Conservation (phyloP, 192 early-diverging fungal genomes). For the Cladochytrium replicatum region DNA sequence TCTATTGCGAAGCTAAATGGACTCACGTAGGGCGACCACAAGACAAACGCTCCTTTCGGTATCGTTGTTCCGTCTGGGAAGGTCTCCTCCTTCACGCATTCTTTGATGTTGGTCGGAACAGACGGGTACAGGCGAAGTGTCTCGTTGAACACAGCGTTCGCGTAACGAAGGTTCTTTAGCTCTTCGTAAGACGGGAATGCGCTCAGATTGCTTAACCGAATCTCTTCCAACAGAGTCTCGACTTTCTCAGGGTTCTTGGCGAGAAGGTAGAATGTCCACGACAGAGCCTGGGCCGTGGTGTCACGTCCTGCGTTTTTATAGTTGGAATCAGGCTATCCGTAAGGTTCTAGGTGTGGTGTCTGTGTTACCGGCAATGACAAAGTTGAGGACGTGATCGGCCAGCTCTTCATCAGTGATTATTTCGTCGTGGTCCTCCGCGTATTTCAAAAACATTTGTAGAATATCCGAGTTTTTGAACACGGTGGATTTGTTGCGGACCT, state of each 20-base stretch:
- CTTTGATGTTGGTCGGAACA: constrained; percentile 50
- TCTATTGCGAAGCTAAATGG: no score
- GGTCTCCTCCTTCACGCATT: constrained; percentile 41
- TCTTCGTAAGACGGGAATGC: constrained; percentile 4
- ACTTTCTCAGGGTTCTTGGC: constrained; percentile 23
- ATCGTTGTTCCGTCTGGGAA: constrained; percentile 50
- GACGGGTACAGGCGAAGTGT: constrained; percentile 54
- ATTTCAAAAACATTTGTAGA: constrained; percentile 20
- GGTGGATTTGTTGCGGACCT: not conserved
- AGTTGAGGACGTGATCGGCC: constrained; percentile 28
- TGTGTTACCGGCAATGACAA: constrained; percentile 27
- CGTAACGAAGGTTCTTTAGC: constrained; percentile 40
- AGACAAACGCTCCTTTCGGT: constrained; percentile 34
- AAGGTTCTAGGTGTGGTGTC: no score
- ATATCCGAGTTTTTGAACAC: constrained; percentile 13
- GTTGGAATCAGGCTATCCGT: no score
- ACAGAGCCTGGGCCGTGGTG: constrained; percentile 48
- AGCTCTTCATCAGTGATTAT: constrained; percentile 16
- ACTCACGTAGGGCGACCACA: constrained; percentile 35
- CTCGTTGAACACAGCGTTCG: constrained; percentile 46
- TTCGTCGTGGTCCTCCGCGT: constrained; percentile 13
- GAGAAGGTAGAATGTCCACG: constrained; percentile 42
- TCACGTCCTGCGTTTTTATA: constrained; percentile 36
- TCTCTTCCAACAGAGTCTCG: constrained; percentile 18
- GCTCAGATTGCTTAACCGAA: not conserved